These are phyloP conservation scores for Fusarium concolor DNA, from an alignment of 2,329 filamentous ascomycete genomes.

Conservation along the genomic window DNA sequence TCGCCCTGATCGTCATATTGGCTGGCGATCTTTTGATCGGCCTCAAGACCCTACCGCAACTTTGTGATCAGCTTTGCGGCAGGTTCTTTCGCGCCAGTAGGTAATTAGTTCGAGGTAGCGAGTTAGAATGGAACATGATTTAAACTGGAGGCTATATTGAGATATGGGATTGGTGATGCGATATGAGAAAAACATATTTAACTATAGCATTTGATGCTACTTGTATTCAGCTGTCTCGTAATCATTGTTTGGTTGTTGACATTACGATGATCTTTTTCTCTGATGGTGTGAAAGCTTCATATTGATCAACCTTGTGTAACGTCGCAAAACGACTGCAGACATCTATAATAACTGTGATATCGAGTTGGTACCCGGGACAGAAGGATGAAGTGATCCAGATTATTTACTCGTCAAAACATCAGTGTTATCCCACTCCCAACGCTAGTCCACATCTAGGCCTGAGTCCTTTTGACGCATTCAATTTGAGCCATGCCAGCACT, in stretches of 20 bases:
- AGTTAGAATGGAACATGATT: too few species aligned
- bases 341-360: background rate
- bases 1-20: conserved; percentile 69
- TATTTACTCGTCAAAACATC: background rate
- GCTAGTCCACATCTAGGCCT: background rate
- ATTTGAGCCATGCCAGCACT: background rate
- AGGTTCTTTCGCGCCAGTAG: conserved; percentile 5
- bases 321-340: background rate
- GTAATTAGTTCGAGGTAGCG: background rate
- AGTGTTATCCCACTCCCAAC: background rate
- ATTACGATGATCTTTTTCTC: background rate
- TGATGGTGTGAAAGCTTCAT: background rate
- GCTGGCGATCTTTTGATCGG: conserved; percentile 57
- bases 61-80: conserved; percentile 7
- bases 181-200: background rate
- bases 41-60: conserved; percentile 7
- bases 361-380: too few species aligned
- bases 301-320: background rate
- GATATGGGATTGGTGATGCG: background rate
- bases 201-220: background rate
- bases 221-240: background rate
- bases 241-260: background rate
- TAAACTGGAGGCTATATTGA: background rate
- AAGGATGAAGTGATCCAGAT: background rate
- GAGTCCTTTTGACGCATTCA: background rate